Conservation (phyloP, 768 basidiomycete genomes). For the Suillus tomentosus region DNA sequence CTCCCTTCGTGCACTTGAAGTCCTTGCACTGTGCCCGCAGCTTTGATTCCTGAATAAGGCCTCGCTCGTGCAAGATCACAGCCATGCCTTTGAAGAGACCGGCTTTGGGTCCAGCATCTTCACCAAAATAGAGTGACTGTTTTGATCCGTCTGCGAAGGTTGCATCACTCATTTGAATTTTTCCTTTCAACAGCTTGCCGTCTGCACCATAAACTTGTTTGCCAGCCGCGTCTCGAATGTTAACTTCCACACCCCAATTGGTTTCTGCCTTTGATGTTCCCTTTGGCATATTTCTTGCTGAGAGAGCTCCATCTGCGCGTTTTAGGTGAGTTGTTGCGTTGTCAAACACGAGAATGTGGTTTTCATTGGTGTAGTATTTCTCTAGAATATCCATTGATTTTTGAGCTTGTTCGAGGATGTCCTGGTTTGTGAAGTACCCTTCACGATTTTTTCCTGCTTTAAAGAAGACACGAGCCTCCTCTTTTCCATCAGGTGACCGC, state of each 20-base stretch:
- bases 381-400: conserved; percentile 30
- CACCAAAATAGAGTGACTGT: no score
- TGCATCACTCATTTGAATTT: conserved; percentile 1
- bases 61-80: no score
- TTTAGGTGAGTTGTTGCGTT: conserved; percentile 29
- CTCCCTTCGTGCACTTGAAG: no score
- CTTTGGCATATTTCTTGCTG: conserved; percentile 21
- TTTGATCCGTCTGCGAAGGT: no score
- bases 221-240: conserved; percentile 22
- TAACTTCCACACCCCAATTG: conserved; percentile 19
- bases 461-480: no score
- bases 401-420: conserved; percentile 22
- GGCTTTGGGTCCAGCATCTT: no score
- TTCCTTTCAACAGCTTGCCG: conserved; percentile 20
- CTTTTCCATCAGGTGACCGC: no score
- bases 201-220: conserved; percentile 14
- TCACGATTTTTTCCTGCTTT: no score
- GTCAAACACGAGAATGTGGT: conserved; percentile 29
- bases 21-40: no score
- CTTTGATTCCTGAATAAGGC: no score
- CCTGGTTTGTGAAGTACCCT: background rate
- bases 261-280: background rate
- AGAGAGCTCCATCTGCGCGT: conserved; percentile 23
- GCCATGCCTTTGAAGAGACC: no score
- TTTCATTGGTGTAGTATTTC: conserved; percentile 29